Evolutionary conservation across 129 eudicot species (phyloP).

Genomic region (Mikania micrantha): DNA sequence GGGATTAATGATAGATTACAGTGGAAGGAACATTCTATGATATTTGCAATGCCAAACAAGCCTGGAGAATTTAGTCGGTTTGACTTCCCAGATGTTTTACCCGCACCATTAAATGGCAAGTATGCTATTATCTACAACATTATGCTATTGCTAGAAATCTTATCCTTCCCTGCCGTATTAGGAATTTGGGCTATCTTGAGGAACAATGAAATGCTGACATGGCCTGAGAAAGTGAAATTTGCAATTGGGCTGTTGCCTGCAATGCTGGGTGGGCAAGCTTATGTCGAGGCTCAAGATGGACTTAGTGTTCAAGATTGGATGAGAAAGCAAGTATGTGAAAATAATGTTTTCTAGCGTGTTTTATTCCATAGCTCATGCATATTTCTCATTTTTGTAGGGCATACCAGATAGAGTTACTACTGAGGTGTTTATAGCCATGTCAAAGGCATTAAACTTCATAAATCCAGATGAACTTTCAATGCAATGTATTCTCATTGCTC

Average conservation of each 20-base stretch:
- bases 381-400: constrained; percentile 44
- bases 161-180: constrained; percentile 22
- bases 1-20: constrained; percentile 88
- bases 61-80: constrained; percentile 95
- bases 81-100: constrained; percentile 86
- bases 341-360: background rate
- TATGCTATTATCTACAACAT: constrained; percentile 1
- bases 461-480: constrained; percentile 98
- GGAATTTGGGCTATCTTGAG: constrained; percentile 92
- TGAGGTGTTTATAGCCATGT: constrained; percentile 99
- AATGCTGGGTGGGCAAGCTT: constrained; percentile 87
- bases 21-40: constrained; percentile 99
- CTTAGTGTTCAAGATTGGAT: constrained; percentile 95
- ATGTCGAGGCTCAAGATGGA: constrained; percentile 98
- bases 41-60: constrained; percentile 92
- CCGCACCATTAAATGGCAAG: constrained; percentile 90
- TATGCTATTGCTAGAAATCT: background rate
- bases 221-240: constrained; percentile 98
- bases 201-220: constrained; percentile 98
- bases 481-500: constrained; percentile 98
- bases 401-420: constrained; percentile 90
- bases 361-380: background rate
- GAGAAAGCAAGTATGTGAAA: constrained; percentile 73
- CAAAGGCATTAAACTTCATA: constrained; percentile 93
- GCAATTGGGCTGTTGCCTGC: constrained; percentile 98